A percentile compares a stretch with the other conserved stretches of the same genome.
Conservation (phyloP, 1,139 yeast species). For the Nakaseomyces glabratus region DNA sequence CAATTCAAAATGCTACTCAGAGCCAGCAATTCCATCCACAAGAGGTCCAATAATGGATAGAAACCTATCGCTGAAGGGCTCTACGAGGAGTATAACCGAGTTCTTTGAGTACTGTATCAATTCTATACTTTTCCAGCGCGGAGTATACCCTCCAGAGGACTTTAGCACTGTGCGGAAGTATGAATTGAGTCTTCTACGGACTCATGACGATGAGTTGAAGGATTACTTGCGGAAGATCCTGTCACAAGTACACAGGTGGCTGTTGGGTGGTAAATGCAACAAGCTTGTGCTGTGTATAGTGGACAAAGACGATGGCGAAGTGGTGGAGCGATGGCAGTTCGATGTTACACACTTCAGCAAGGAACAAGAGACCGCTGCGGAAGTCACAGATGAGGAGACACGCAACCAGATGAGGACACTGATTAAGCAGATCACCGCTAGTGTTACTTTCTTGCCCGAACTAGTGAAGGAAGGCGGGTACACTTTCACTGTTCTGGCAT, state of each 20-base stretch:
- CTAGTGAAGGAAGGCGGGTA: conserved; percentile 51
- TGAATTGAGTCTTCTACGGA: conserved; percentile 65
- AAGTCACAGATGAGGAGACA: conserved; percentile 35
- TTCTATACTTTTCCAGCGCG: conserved; percentile 78
- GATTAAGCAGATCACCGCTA: conserved; percentile 81
- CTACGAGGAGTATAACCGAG: conserved; percentile 70
- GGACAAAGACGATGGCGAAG: conserved; percentile 56
- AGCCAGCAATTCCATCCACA: not conserved
- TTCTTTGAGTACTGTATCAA: conserved; percentile 76
- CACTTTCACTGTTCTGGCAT: conserved; percentile 80
- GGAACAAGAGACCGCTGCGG: conserved; percentile 9
- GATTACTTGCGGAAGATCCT: conserved; percentile 59
- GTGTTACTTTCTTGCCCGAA: conserved; percentile 77
- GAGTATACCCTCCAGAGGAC: conserved; percentile 84
- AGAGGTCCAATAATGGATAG: conserved; percentile 13
- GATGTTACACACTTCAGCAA: conserved; percentile 41
- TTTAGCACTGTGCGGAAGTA: conserved; percentile 73
- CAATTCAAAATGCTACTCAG: too few species aligned
- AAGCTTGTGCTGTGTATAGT: conserved; percentile 65
- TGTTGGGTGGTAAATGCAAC: conserved; percentile 59
- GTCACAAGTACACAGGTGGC: conserved; percentile 76
- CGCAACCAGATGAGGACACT: conserved; percentile 77
- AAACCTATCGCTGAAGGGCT: conserved; percentile 57
- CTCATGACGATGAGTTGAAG: conserved; percentile 70
- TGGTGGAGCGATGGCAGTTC: conserved; percentile 84